These are phyloP conservation scores for Calophaca sinica DNA, from an alignment of 306 rosid species.

Conservation along the genomic window DNA sequence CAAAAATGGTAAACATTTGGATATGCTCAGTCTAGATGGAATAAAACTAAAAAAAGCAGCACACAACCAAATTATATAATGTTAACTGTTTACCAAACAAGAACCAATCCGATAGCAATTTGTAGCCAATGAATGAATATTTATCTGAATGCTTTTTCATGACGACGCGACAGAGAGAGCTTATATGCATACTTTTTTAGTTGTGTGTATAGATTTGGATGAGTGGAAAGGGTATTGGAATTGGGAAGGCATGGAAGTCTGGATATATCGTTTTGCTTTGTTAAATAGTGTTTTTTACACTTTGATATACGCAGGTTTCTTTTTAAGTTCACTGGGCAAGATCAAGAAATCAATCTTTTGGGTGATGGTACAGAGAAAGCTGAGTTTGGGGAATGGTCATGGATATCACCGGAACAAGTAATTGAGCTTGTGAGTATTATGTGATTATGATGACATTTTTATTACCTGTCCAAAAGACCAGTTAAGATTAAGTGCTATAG, in stretches of 20 bases:
- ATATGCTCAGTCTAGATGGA: conserved; percentile 31
- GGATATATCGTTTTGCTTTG: conserved; percentile 2
- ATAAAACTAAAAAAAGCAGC: conserved; percentile 20
- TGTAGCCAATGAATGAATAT: conserved; percentile 28
- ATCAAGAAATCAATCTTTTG: conserved; percentile 84
- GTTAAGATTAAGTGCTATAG: background rate
- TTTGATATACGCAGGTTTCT: conserved; percentile 69
- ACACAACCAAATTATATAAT: conserved; percentile 13
- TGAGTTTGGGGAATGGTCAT: conserved; percentile 95
- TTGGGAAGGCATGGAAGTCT: conserved; percentile 26
- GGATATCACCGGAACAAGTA: conserved; percentile 74
- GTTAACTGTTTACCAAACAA: conserved; percentile 23
- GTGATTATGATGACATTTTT: background rate
- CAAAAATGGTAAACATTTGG: conserved; percentile 76
- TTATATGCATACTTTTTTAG: background rate
- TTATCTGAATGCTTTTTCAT: background rate
- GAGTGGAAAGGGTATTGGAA: background rate
- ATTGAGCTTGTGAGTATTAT: conserved; percentile 67
- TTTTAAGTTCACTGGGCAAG: conserved; percentile 75
- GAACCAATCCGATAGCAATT: conserved; percentile 10
- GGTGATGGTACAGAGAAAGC: conserved; percentile 95
- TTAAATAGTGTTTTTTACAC: conserved; percentile 10
- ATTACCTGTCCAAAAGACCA: conserved; percentile 16
- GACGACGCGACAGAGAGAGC: background rate
- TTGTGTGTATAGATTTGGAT: background rate